Conservation (phyloP, 1,284 basidiomycete genomes). For the Microbotryomycetes sp. region DNA sequence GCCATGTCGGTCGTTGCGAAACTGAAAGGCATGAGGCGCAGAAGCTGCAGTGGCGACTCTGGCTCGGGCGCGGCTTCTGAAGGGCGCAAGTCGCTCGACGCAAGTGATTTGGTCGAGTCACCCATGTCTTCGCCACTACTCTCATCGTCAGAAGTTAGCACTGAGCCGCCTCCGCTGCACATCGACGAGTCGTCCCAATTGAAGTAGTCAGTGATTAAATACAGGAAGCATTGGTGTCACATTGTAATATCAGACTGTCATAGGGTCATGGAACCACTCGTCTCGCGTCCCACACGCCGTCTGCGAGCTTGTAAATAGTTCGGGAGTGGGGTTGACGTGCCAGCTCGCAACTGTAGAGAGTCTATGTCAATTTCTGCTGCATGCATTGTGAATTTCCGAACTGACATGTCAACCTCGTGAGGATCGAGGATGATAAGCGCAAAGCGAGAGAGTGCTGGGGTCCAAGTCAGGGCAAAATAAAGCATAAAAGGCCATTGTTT, state of each 20-base stretch:
- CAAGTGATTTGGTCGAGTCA: neutral
- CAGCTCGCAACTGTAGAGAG: slow-evolving; percentile 28
- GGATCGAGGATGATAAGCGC: slow-evolving; percentile 40
- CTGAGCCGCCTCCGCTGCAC: neutral
- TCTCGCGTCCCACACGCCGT: slow-evolving; percentile 34
- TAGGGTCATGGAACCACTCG: slow-evolving; percentile 38
- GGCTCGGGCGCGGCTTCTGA: neutral
- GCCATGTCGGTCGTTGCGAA: slow-evolving; percentile 10
- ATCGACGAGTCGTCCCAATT: no score
- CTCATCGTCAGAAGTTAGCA: no score
- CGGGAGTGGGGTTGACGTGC: slow-evolving; percentile 36
- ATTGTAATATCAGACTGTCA: neutral
- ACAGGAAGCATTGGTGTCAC: no score
- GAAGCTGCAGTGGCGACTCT: neutral
- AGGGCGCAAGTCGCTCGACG: neutral
- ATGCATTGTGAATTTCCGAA: no score
- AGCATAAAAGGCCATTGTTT: neutral
- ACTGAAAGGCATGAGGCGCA: slow-evolving; percentile 12
- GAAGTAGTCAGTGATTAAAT: no score
- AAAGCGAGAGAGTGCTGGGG: slow-evolving; percentile 27
- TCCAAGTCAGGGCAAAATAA: neutral
- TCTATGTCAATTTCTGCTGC: neutral
- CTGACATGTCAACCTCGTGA: slow-evolving; percentile 38
- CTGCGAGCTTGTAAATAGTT: slow-evolving; percentile 33
- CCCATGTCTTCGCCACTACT: neutral